Evolutionary conservation across 495 filamentous ascomycete species (phyloP), one percentile per base, ranked within the genome.

Genomic region (Beverwykella pulmonaria): DNA sequence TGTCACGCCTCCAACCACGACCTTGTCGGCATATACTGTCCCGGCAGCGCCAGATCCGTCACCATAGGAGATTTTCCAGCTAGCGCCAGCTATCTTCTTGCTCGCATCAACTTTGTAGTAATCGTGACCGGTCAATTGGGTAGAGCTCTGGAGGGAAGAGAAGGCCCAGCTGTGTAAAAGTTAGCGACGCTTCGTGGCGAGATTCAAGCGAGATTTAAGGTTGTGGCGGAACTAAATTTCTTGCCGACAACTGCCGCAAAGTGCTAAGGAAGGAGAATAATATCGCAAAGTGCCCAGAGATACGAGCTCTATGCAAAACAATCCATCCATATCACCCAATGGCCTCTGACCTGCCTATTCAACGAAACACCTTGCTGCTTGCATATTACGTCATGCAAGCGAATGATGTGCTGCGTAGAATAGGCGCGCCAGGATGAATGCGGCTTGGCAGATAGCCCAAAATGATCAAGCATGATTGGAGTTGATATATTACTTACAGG

Each of bases 21-120:
- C 90, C 10, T 76, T 84, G 72, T 92, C 90, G 36, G 79, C 78
- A 79, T 88, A 91, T 65, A 93, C 89, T 44, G 80, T 79, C 47
- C 89, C 89, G 69, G 77, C 79, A 25, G 87, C 87, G 52, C 77
- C 80, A 71, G 85, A 89, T 49, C 84, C 82, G 70, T 94, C 91
- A 57, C 89, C 89, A 74, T 93, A 93, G 2, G 75, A 73, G 73
- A 92, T 92, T 9, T 74, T 65, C 90, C 90, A 93, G 22, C 76
- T 80, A 26, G 82, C 76, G 26, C 85, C 86, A 0, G 63, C n/a
- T 22, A 88, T 59, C 71, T 82, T 75, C 60, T 79, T 79, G 14
- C 81, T 74, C 29, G 81, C 84, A 46, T 64, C 69, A 67, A 79
- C 81, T 22, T 71, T 73, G 80, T 92, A 93, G 73, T 87, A 46